A percentile compares a stretch with the other conserved stretches of the same genome.
Conservation (phyloP, 371 early-diverging fungal genomes). For the Choanephora cucurbitarum region DNA sequence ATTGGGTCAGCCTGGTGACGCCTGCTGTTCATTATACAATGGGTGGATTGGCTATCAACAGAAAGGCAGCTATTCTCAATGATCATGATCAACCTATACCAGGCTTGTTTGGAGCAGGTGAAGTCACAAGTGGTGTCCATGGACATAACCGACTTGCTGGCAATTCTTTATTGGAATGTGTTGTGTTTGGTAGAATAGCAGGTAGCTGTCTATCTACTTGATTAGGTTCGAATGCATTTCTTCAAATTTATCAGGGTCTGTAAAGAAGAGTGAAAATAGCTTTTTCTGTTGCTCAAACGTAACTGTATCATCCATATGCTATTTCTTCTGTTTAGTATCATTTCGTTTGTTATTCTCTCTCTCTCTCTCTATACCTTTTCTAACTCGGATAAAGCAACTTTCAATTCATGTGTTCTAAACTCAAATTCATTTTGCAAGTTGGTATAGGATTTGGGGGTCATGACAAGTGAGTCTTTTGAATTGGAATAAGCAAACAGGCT, state of each 20-base stretch:
- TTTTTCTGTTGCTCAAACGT: constrained; percentile 15
- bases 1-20: constrained; percentile 72
- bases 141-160: constrained; percentile 85
- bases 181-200: constrained; percentile 83
- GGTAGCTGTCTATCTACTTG: constrained; percentile 54
- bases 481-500: constrained; percentile 8
- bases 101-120: constrained; percentile 81
- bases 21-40: constrained; percentile 88
- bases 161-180: constrained; percentile 82
- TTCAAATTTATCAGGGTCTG: constrained; percentile 26
- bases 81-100: constrained; percentile 14
- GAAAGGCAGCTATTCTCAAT: constrained; percentile 32
- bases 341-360: no score
- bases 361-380: constrained; percentile 22
- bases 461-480: not conserved
- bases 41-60: constrained; percentile 79
- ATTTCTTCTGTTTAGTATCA: not conserved
- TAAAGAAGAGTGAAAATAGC: constrained; percentile 24
- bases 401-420: constrained; percentile 12
- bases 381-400: constrained; percentile 1
- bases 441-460: constrained; percentile 9
- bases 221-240: constrained; percentile 1
- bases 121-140: constrained; percentile 81
- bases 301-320: constrained; percentile 6
- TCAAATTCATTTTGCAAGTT: constrained; percentile 16